Evolutionary conservation across 2,329 filamentous ascomycete genomes (phyloP), one percentile per base, ranked within the genome.

Genomic region (Drechslera avenae): DNA sequence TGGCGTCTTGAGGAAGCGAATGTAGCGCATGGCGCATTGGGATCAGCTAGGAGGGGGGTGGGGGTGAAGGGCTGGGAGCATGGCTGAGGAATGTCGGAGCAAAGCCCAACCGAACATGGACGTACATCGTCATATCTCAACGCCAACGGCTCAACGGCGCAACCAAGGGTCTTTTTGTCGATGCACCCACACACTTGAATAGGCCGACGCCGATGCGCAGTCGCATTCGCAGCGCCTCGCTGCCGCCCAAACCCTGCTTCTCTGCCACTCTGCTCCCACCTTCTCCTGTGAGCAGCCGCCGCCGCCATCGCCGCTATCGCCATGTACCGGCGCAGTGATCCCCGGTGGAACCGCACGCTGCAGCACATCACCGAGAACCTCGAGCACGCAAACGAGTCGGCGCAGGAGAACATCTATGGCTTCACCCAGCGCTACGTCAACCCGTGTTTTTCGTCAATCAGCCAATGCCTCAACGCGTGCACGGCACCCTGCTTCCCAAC

Each of bases 361-460:
- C 95, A 97, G 73, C 90, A 94, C 70, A 87, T 97, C 71, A 88
- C 90, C 5, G 89, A 94, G 63, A 96, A 93, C 67, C 86, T 95
- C 74, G 93, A 97, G 75, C 84, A 89, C 26, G 91, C 90, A 39
- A 96, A 95, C 54, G 91, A 96, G 72, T 88, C 90, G 49, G 91
- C 93, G n/a, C 92, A 94, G 54, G 91, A 90, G 39, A 87, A 88
- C 48, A 88, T 97, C 67, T 97, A 92, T 83, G 86, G 86, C 54
- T 94, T 97, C 69, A 86, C 90, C 49, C 90, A 96, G 70, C 81
- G 85, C 64, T 97, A 96, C 75, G 81, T 97, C 64, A 80, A 79
- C 51, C 93, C 93, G 0, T 97, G 93, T 70, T 78, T 97, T 30
- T 78, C 81, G 1, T 85, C 86, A 5, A 69, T 96, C 39, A 81